Evolutionary conservation across 176 grass and related monocot species (phyloP).

Genomic region (Ensete ventricosum): DNA sequence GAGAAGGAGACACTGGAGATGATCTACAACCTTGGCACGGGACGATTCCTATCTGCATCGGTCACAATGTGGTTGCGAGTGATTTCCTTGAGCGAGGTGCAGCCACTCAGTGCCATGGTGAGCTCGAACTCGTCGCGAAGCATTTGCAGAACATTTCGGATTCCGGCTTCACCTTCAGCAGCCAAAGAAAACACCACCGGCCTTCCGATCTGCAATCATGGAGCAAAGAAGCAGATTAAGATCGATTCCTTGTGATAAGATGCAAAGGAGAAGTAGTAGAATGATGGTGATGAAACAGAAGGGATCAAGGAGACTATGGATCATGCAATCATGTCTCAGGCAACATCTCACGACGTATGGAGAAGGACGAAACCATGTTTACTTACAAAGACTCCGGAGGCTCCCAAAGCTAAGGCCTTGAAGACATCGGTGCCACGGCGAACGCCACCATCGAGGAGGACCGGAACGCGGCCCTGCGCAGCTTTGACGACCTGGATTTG

Average conservation of each 20-base stretch:
- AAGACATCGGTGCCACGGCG: slow-evolving; percentile 95
- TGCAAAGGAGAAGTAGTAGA: too few species aligned
- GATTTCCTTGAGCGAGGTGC: slow-evolving; percentile 74
- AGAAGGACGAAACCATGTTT: not conserved
- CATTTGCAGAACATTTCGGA: slow-evolving; percentile 76
- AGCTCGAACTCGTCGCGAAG: slow-evolving; percentile 89
- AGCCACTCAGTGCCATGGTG: slow-evolving; percentile 85
- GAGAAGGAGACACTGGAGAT: not conserved
- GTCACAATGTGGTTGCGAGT: slow-evolving; percentile 88
- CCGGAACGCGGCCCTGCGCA: slow-evolving; percentile 65
- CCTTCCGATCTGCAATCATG: slow-evolving; percentile 45
- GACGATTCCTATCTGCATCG: slow-evolving; percentile 41
- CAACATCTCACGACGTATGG: too few species aligned
- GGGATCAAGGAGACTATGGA: too few species aligned
- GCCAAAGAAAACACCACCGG: slow-evolving; percentile 85
- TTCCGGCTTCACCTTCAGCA: slow-evolving; percentile 63
- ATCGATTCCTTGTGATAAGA: too few species aligned
- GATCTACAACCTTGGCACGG: slow-evolving; percentile 44
- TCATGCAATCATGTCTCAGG: too few species aligned
- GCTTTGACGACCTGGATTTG: slow-evolving; percentile 56
- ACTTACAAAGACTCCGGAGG: slow-evolving; percentile 84
- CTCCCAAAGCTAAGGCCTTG: slow-evolving; percentile 91
- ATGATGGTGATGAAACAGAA: too few species aligned
- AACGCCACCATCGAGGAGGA: slow-evolving; percentile 88
- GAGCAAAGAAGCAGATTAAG: not conserved